Base-by-base conservation (phyloP, 768 basidiomycete species). In the Tylopilus subfusipes region DNA sequence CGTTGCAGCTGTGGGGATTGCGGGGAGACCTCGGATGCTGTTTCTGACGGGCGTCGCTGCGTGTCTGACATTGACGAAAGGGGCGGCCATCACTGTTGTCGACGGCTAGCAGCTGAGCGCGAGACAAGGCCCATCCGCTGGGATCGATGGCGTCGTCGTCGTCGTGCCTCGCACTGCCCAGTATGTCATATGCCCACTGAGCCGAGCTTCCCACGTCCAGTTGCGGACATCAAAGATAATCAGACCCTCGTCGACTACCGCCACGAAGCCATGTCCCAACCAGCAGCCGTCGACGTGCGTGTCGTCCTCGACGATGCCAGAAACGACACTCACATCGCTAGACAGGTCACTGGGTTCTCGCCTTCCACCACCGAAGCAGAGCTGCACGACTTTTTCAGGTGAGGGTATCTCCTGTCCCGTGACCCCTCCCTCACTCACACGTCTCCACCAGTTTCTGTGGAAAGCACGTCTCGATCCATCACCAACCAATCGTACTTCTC, bases 311-410 rank as follows among this genome's bases (percentile, higher is more conserved):
- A 4, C 18, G 19, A 19, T 9, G n/a, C 4, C 36, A 36, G n/a
- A 12, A n/a, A 38, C 36, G n/a, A 38, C 44, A 27, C 46, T 19
- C 36, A 10, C 8, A 22, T 6, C 21, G 19, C 13, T 22, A 16
- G 1, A 25, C 57, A 93, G 88, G 91, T 96, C 48, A 78, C 86
- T 19, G 81, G 80, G 46, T 81, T 97, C 65, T 72, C 88, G 6
- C 68, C 84, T 2, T 70, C 73, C 38, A 93, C 90, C 13, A 83
- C 81, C 22, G 74, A 89, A 65, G 67, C 75, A 19, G 82, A 88
- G 54, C 78, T 98, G 51, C 73, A 82, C 59, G 86, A 93, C 58
- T 93, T 89, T 73, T 92, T 93, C 76, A 79, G 84, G 89, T 90
- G 76, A 42, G 83, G 40, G 52, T 38, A 22, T 47, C 31, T n/a